Evolutionary conservation across 2,329 filamentous ascomycete genomes (phyloP).

Genomic region (Malbranchea cinnamomea): DNA sequence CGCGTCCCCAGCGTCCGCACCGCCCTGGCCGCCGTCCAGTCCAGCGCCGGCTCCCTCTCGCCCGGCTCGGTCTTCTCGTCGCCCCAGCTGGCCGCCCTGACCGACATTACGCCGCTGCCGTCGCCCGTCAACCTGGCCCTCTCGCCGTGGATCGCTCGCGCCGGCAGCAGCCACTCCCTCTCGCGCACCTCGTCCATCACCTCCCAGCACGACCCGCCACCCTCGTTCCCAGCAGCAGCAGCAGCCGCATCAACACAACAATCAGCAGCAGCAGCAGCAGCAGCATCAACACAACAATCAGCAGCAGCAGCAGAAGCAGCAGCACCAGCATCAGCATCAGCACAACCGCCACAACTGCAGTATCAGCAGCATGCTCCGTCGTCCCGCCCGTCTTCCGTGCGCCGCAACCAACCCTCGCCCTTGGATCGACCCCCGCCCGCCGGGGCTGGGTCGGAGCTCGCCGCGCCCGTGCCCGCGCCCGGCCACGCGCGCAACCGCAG

Average conservation of each 20-base stretch:
- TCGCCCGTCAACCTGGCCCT: slow-evolving; percentile 46
- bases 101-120: slow-evolving; percentile 63
- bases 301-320: slow-evolving; percentile 20
- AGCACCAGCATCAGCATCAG: slow-evolving; percentile 17
- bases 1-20: slow-evolving; percentile 31
- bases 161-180: slow-evolving; percentile 41
- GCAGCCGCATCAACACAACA: slow-evolving; percentile 19
- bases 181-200: slow-evolving; percentile 28
- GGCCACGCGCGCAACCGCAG: slow-evolving; percentile 61
- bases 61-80: slow-evolving; percentile 57
- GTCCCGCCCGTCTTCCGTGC: slow-evolving; percentile 3
- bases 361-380: slow-evolving; percentile 14
- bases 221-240: slow-evolving; percentile 20
- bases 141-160: slow-evolving; percentile 23
- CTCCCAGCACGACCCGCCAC: slow-evolving; percentile 25
- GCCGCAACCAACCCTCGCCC: slow-evolving; percentile 4
- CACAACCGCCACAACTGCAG: slow-evolving; percentile 19
- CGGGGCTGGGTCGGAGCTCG: no score
- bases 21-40: slow-evolving; percentile 21
- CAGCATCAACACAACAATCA: slow-evolving; percentile 17
- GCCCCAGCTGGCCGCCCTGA: slow-evolving; percentile 59
- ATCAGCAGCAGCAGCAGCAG: slow-evolving; percentile 18
- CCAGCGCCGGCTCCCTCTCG: slow-evolving; percentile 32
- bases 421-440: no score
- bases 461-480: slow-evolving; percentile 9